These are phyloP conservation scores for Hyaloscypha bicolor DNA, from an alignment of 495 filamentous ascomycete genomes.

Conservation along the genomic window DNA sequence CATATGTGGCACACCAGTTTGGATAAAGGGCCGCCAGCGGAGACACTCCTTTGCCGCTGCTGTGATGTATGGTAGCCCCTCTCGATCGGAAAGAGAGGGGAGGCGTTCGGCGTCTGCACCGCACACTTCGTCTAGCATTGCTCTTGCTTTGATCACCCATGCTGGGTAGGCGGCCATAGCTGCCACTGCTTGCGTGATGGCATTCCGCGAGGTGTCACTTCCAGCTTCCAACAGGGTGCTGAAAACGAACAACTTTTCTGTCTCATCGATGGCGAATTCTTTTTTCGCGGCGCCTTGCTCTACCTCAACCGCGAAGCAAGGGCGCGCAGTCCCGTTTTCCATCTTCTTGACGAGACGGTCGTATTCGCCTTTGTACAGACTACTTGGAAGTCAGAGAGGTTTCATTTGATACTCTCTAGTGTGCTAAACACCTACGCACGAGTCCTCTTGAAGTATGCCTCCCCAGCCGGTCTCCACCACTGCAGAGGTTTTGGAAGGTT, in stretches of 20 bases:
- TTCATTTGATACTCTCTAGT: no score
- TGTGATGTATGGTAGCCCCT: slow-evolving; percentile 13
- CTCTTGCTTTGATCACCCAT: slow-evolving; percentile 33
- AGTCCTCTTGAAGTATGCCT: slow-evolving; percentile 25
- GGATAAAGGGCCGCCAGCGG: slow-evolving; percentile 20
- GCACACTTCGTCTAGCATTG: slow-evolving; percentile 46
- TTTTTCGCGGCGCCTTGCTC: slow-evolving; percentile 40
- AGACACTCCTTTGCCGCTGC: slow-evolving; percentile 18
- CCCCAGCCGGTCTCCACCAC: slow-evolving; percentile 42
- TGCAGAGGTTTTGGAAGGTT: slow-evolving; percentile 43
- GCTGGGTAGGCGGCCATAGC: slow-evolving; percentile 39
- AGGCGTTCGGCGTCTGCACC: slow-evolving; percentile 36
- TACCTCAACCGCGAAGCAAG: slow-evolving; percentile 38
- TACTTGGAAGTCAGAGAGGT: neutral
- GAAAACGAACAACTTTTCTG: slow-evolving; percentile 41
- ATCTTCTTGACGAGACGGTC: slow-evolving; percentile 33
- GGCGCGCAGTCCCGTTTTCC: slow-evolving; percentile 28
- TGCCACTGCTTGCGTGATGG: slow-evolving; percentile 44
- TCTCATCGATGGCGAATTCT: slow-evolving; percentile 41
- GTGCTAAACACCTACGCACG: slow-evolving; percentile 9
- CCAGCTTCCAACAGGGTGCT: slow-evolving; percentile 46
- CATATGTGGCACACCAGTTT: slow-evolving; percentile 15
- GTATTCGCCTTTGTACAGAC: slow-evolving; percentile 44
- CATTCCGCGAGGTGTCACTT: slow-evolving; percentile 44
- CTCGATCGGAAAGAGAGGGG: slow-evolving; percentile 35